These are phyloP conservation scores for Neurospora sp. DNA, from an alignment of 495 filamentous ascomycete species.

Conservation along the genomic window DNA sequence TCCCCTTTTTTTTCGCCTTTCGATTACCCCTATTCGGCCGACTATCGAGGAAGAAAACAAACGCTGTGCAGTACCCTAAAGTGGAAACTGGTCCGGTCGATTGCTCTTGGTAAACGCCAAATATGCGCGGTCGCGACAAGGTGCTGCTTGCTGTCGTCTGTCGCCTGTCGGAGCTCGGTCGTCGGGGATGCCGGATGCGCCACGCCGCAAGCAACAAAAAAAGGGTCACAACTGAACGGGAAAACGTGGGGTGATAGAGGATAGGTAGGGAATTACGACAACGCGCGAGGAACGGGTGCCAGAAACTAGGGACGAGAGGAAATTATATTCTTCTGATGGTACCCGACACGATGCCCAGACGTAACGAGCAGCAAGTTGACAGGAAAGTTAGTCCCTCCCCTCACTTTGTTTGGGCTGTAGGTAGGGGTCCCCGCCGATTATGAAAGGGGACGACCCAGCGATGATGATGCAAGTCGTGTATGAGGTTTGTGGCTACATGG, in stretches of 20 bases:
- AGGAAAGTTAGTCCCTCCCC: neutral
- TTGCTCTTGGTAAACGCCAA: neutral
- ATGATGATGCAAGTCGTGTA: constrained; percentile 21
- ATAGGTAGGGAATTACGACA: neutral
- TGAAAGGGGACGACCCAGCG: constrained; percentile 17
- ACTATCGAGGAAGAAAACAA: neutral
- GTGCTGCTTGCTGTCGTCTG: neutral
- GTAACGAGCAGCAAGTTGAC: neutral
- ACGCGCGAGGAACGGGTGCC: neutral
- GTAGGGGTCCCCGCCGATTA: constrained; percentile 5
- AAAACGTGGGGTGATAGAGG: neutral
- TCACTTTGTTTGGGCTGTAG: neutral
- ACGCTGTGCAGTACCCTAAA: neutral
- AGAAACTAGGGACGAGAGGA: neutral
- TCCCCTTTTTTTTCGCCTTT: neutral
- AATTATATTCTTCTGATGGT: neutral
- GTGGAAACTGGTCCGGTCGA: neutral
- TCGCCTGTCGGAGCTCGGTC: neutral
- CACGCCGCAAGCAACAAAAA: neutral
- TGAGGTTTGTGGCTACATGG: constrained; percentile 22
- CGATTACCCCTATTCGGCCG: neutral
- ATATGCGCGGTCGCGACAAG: neutral
- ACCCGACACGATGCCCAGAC: neutral
- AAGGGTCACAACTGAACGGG: neutral
- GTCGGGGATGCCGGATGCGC: neutral